A percentile compares a stretch with the other conserved stretches of the same genome.
Conservation (phyloP, 768 basidiomycete species). For the Rhodotorula kratochvilovae region DNA sequence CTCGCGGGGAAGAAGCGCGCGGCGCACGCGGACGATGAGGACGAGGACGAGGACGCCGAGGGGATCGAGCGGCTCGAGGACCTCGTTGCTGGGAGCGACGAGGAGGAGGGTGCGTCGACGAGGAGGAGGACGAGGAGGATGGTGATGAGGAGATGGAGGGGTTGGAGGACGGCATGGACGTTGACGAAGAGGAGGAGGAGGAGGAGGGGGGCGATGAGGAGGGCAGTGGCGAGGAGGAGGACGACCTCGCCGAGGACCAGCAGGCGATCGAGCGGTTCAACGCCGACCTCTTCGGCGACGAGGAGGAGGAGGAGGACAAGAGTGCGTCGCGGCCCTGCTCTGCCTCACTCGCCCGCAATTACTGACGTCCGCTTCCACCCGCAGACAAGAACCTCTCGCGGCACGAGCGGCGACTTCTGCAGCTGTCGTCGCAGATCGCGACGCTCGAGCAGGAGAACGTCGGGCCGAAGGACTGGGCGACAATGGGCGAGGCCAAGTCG, state of each 20-base stretch:
- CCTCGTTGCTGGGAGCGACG: conserved; percentile 33
- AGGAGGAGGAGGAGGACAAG: conserved; percentile 53
- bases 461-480: conserved; percentile 81
- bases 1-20: conserved; percentile 15
- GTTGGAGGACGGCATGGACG: conserved; percentile 7
- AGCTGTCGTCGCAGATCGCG: conserved; percentile 71
- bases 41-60: conserved; percentile 44
- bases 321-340: conserved; percentile 20
- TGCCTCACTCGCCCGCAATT: not conserved
- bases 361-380: not conserved
- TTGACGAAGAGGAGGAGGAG: conserved; percentile 9
- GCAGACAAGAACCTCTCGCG: conserved; percentile 55
- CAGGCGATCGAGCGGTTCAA: conserved; percentile 64
- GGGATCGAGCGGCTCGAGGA: conserved; percentile 34
- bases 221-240: conserved; percentile 41
- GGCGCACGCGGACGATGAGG: conserved; percentile 17
- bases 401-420: conserved; percentile 71
- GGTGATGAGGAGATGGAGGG: conserved; percentile 38
- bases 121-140: conserved; percentile 6
- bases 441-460: conserved; percentile 81
- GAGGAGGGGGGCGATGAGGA: conserved; percentile 48
- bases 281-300: conserved; percentile 73
- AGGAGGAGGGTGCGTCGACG: conserved; percentile 27
- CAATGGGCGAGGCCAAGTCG: conserved; percentile 83
- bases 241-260: conserved; percentile 30